A percentile compares a stretch with the other conserved stretches of the same genome.
Evolutionary conservation across 2,329 filamentous ascomycete genomes (phyloP).

Genomic region (Colletotrichum sidae): DNA sequence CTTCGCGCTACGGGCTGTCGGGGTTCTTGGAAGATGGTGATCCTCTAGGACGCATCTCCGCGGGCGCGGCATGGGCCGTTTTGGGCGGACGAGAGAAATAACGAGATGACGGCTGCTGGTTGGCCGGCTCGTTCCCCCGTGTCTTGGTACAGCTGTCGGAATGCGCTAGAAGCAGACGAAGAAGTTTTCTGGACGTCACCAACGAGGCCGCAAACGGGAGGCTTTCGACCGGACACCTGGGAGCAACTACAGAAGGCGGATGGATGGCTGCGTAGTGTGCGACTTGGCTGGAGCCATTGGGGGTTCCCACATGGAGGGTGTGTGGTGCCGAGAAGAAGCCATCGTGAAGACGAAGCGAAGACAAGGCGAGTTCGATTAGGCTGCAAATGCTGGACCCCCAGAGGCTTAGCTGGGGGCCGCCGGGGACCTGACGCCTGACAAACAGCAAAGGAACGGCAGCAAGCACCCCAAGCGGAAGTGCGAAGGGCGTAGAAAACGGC

Average conservation of each 20-base stretch:
- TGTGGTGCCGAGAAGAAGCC: slow-evolving; percentile 2
- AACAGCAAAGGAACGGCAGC: slow-evolving; percentile 1
- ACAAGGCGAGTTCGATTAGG: not conserved
- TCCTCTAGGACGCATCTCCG: slow-evolving; percentile 7
- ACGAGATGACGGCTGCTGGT: not conserved
- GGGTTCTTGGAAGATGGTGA: slow-evolving; percentile 11
- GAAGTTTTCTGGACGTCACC: slow-evolving; percentile 36
- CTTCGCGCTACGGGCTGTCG: slow-evolving; percentile 16
- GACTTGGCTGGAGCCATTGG: slow-evolving; percentile 11
- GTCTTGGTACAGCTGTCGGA: slow-evolving; percentile 7
- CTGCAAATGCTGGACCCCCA: not conserved
- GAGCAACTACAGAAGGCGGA: not conserved
- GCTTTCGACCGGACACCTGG: slow-evolving; percentile 8
- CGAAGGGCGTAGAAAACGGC: slow-evolving; percentile 2
- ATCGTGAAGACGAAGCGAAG: not conserved
- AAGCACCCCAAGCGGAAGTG: slow-evolving; percentile 2
- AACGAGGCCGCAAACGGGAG: slow-evolving; percentile 35
- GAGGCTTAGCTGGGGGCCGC: slow-evolving; percentile 9
- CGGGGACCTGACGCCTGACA: slow-evolving; percentile 30
- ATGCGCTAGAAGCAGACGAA: slow-evolving; percentile 32
- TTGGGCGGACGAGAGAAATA: not conserved
- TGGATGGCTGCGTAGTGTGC: slow-evolving; percentile 4
- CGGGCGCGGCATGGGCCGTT: slow-evolving; percentile 18
- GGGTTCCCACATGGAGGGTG: slow-evolving; percentile 33
- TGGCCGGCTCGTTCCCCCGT: not conserved